Evolutionary conservation across 1,139 yeast species (phyloP).

Genomic region (Spathaspora sp.): DNA sequence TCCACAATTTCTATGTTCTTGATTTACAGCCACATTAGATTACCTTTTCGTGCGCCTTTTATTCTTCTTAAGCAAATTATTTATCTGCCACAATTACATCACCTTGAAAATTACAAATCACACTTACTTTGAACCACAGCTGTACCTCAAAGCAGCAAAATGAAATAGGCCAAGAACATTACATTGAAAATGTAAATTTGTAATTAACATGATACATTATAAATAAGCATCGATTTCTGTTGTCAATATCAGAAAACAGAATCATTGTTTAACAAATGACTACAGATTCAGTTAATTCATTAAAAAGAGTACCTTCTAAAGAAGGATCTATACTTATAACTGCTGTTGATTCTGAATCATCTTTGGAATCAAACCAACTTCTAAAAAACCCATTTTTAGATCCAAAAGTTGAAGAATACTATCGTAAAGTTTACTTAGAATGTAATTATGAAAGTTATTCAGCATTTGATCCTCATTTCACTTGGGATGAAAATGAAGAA

Average conservation of each 20-base stretch:
- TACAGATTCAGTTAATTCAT: neutral
- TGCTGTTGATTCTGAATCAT: slow-evolving; percentile 8
- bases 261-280: neutral
- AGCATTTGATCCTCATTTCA: slow-evolving; percentile 31
- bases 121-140: neutral
- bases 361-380: slow-evolving; percentile 7
- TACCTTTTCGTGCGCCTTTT: neutral
- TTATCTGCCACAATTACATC: neutral
- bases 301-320: neutral
- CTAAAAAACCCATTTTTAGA: slow-evolving; percentile 22
- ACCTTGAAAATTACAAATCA: neutral
- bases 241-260: neutral
- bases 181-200: neutral
- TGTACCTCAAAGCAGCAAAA: neutral
- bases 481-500: slow-evolving; percentile 34
- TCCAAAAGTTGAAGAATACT: slow-evolving; percentile 28
- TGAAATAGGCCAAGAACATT: neutral
- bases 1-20: neutral
- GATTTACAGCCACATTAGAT: neutral
- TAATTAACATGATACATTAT: too few species aligned
- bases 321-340: slow-evolving; percentile 1
- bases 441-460: slow-evolving; percentile 32
- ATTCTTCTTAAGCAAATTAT: neutral
- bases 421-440: slow-evolving; percentile 26
- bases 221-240: too few species aligned